Evolutionary conservation across 169 alveolate species (phyloP).

Genomic region (Blepharisma undulans): DNA sequence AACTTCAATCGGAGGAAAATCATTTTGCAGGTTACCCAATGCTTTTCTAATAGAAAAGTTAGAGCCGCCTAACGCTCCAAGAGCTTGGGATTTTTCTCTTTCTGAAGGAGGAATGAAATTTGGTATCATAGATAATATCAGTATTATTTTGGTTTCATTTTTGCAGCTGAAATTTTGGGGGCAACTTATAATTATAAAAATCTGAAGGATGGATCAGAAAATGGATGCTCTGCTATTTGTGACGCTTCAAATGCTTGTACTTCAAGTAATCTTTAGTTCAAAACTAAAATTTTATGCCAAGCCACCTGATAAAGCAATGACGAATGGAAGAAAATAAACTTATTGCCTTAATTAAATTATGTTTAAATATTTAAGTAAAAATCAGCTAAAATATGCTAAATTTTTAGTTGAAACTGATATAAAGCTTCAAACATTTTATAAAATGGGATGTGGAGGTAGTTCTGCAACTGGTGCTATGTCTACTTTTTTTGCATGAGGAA

Average conservation of each 20-base stretch:
- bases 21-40: background rate
- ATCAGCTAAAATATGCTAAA: background rate
- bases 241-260: background rate
- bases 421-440: background rate
- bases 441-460: conserved; percentile 30
- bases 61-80: background rate
- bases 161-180: background rate
- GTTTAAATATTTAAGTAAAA: too few species aligned
- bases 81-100: background rate
- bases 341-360: background rate
- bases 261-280: background rate
- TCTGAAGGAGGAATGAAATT: background rate
- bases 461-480: background rate
- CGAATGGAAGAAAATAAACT: background rate
- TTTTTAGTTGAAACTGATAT: too few species aligned
- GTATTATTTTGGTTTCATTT: background rate
- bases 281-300: background rate
- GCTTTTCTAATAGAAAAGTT: background rate
- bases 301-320: background rate
- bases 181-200: background rate
- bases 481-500: background rate
- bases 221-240: background rate
- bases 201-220: background rate
- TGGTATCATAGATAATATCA: background rate
- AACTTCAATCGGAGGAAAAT: background rate